Evolutionary conservation across 495 filamentous ascomycete species (phyloP).

Genomic region (Thermothielavioides terrestris): DNA sequence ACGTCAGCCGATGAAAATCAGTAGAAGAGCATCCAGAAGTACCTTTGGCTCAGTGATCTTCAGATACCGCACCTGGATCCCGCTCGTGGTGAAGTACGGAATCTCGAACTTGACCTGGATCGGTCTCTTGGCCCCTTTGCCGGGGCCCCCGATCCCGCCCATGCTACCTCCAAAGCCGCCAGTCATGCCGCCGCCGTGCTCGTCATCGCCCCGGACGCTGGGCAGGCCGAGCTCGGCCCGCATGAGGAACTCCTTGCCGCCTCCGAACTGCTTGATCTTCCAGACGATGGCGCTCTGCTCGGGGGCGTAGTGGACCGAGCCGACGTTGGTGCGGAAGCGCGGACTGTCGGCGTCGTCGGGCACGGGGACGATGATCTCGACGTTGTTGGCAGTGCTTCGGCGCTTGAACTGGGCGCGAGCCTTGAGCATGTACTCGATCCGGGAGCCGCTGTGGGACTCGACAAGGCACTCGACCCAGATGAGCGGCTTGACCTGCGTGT

Average conservation of each 20-base stretch:
- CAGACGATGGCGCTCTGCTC: conserved; percentile 97
- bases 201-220: conserved; percentile 92
- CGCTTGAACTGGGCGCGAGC: conserved; percentile 98
- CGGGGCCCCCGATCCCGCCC: conserved; percentile 59
- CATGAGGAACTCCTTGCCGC: conserved; percentile 98
- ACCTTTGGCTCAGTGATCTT: conserved; percentile 99
- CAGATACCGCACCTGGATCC: conserved; percentile 95
- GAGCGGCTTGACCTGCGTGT: conserved; percentile 96
- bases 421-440: conserved; percentile 99
- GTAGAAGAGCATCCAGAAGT: conserved; percentile 24
- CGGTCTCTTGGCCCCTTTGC: conserved; percentile 82
- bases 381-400: conserved; percentile 95
- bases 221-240: conserved; percentile 93
- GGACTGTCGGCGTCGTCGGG: conserved; percentile 96
- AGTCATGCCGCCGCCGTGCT: conserved; percentile 92
- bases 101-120: conserved; percentile 99
- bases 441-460: conserved; percentile 83
- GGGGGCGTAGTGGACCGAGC: conserved; percentile 95
- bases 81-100: conserved; percentile 97
- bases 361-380: conserved; percentile 94
- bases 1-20: conserved; percentile 16
- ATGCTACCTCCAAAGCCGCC: conserved; percentile 94
- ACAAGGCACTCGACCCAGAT: conserved; percentile 99
- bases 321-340: conserved; percentile 95
- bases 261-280: conserved; percentile 99